A percentile compares a stretch with the other conserved stretches of the same genome.
Conservation (phyloP, 2,329 filamentous ascomycete genomes). For the Orbilia brochopaga region DNA sequence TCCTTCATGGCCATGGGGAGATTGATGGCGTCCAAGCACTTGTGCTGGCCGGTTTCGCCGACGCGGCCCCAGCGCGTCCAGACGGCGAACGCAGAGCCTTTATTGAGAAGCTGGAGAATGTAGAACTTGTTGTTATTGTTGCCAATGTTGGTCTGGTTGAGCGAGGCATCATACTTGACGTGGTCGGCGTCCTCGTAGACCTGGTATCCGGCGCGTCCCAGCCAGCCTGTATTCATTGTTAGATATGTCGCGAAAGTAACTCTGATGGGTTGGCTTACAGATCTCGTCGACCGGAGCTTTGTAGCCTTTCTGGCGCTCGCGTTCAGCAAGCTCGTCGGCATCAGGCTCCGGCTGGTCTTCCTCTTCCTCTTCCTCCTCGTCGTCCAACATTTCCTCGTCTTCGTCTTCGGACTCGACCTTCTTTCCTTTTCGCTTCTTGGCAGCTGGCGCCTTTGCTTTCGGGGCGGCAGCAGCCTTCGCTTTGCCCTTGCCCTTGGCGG, state of each 20-base stretch:
- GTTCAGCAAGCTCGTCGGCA: constrained; percentile 41
- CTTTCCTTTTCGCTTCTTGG: constrained; percentile 47
- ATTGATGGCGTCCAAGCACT: constrained; percentile 58
- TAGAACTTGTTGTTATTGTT: constrained; percentile 75
- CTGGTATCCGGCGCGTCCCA: constrained; percentile 55
- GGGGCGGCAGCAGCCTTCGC: constrained; percentile 13
- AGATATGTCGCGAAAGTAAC: constrained; percentile 20
- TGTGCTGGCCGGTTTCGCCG: constrained; percentile 65
- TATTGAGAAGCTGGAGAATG: constrained; percentile 67
- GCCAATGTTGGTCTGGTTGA: constrained; percentile 76
- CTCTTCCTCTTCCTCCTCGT: constrained; percentile 40
- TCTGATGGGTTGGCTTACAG: constrained; percentile 22
- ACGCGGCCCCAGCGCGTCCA: constrained; percentile 87
- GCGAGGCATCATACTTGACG: constrained; percentile 76
- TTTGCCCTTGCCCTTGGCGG: constrained; percentile 16
- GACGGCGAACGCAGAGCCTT: constrained; percentile 61
- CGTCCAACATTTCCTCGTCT: constrained; percentile 56
- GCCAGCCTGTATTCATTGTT: constrained; percentile 56
- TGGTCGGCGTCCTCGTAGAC: constrained; percentile 71
- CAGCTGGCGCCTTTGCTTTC: constrained; percentile 41
- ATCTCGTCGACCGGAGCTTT: constrained; percentile 54
- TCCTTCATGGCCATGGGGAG: constrained; percentile 61
- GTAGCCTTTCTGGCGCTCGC: constrained; percentile 54
- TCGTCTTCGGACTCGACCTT: constrained; percentile 54
- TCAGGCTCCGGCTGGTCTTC: constrained; percentile 24